These are phyloP conservation scores for Heterobasidion annosum DNA, from an alignment of 1,284 basidiomycete species.

Conservation along the genomic window DNA sequence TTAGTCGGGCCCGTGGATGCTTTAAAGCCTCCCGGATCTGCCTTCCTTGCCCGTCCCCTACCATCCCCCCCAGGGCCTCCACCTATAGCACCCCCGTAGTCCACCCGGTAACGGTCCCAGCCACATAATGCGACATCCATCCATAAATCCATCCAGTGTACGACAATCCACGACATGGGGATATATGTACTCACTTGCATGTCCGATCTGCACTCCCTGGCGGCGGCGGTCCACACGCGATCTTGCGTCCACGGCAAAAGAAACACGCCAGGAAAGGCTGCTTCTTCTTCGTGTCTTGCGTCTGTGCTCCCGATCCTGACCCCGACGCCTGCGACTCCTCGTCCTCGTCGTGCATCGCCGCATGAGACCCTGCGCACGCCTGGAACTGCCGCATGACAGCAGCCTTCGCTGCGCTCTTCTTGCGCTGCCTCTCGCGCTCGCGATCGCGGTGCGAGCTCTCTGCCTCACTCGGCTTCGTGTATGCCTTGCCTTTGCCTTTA, in stretches of 20 bases:
- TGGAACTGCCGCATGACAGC: too few relatives aligned
- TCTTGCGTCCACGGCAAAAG: constrained; percentile 37
- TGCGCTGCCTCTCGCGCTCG: too few relatives aligned
- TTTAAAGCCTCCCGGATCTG: not conserved
- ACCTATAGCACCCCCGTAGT: not conserved
- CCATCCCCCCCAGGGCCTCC: not conserved
- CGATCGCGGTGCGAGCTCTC: too few relatives aligned
- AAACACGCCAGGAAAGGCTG: constrained; percentile 32
- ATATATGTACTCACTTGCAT: constrained; percentile 28
- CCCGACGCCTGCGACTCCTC: not conserved
- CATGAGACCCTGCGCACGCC: not conserved
- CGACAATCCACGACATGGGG: not conserved
- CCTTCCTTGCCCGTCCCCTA: not conserved
- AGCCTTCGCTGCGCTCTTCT: too few relatives aligned
- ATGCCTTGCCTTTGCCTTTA: too few relatives aligned
- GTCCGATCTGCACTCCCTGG: constrained; percentile 24
- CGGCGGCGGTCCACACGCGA: constrained; percentile 32
- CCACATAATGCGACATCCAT: not conserved
- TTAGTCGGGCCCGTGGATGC: too few relatives aligned
- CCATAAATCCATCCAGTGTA: not conserved
- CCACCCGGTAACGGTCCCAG: not conserved
- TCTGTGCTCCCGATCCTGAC: not conserved
- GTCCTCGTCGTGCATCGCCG: not conserved
- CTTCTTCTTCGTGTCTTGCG: not conserved
- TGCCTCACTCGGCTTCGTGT: too few relatives aligned